Conservation (phyloP, 1,284 basidiomycete species). For the Termitomyces sp. region DNA sequence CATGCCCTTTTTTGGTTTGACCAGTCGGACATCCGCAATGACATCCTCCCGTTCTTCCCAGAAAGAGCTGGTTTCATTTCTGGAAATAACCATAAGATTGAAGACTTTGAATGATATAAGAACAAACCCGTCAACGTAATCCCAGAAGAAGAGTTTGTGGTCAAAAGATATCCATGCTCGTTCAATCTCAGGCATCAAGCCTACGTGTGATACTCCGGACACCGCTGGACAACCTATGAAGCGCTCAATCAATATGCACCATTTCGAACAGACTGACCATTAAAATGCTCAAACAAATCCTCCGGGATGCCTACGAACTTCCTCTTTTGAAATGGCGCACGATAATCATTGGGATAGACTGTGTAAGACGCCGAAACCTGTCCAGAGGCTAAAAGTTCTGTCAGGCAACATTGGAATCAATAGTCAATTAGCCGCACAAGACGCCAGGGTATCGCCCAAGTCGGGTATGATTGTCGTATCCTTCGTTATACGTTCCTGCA, state of each 20-base stretch:
- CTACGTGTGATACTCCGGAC: constrained; percentile 72
- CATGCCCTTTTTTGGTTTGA: constrained; percentile 75
- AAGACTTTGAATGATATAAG: constrained; percentile 1
- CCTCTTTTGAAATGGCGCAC: constrained; percentile 78
- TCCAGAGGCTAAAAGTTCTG: constrained; percentile 41
- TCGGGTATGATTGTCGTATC: constrained; percentile 72
- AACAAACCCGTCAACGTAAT: constrained; percentile 86
- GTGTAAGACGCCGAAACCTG: constrained; percentile 73
- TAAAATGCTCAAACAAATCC: constrained; percentile 75
- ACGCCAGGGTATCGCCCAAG: constrained; percentile 57
- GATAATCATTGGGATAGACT: constrained; percentile 70
- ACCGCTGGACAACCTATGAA: constrained; percentile 36
- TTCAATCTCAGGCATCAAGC: constrained; percentile 89
- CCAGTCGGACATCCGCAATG: constrained; percentile 82
- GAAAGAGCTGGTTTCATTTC: constrained; percentile 83
- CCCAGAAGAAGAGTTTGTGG: constrained; percentile 94
- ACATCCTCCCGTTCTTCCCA: constrained; percentile 82
- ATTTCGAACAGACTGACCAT: constrained; percentile 44
- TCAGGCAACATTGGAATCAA: constrained; percentile 3
- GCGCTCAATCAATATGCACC: not conserved
- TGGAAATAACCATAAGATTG: constrained; percentile 24
- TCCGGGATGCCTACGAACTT: constrained; percentile 80
- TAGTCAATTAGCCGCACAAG: constrained; percentile 35
- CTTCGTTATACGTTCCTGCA: constrained; percentile 64
- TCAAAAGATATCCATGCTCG: constrained; percentile 96